Percentiles rank a stretch among this genome's conserved stretches.
Evolutionary conservation across 2,329 filamentous ascomycete species (phyloP).

Genomic region (Fusarium bulbicola): DNA sequence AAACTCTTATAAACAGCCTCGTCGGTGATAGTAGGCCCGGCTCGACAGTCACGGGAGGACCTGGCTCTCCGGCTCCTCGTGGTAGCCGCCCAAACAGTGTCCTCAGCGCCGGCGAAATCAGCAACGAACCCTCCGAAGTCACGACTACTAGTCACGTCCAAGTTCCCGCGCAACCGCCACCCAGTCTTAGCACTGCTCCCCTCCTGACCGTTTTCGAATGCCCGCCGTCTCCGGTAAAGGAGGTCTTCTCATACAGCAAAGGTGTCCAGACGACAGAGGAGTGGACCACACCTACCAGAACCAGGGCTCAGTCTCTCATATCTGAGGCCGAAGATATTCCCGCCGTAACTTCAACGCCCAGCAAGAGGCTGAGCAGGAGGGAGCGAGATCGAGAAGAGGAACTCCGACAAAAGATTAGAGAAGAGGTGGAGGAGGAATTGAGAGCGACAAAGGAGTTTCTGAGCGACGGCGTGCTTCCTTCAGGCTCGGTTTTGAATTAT

Average conservation of each 20-base stretch:
- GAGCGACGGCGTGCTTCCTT: slow-evolving; percentile 52
- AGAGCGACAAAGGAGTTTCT: slow-evolving; percentile 73
- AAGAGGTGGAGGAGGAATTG: slow-evolving; percentile 93
- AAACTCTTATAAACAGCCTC: slow-evolving; percentile 84
- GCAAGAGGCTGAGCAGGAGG: slow-evolving; percentile 80
- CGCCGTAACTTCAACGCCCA: slow-evolving; percentile 66
- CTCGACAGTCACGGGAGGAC: slow-evolving; percentile 70
- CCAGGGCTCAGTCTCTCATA: slow-evolving; percentile 50
- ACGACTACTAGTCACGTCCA: slow-evolving; percentile 58
- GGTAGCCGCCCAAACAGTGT: slow-evolving; percentile 88
- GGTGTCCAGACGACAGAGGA: slow-evolving; percentile 89
- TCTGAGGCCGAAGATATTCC: slow-evolving; percentile 71
- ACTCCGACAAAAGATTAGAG: slow-evolving; percentile 81
- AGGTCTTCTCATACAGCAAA: slow-evolving; percentile 97
- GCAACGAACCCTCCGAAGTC: slow-evolving; percentile 75
- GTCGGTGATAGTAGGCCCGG: slow-evolving; percentile 80
- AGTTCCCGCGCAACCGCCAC: slow-evolving; percentile 56
- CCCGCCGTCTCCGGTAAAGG: slow-evolving; percentile 77
- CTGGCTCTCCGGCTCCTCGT: slow-evolving; percentile 71
- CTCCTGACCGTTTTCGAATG: slow-evolving; percentile 84
- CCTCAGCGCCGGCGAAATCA: slow-evolving; percentile 81
- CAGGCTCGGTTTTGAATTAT: slow-evolving; percentile 62
- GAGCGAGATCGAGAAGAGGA: slow-evolving; percentile 89
- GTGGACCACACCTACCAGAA: slow-evolving; percentile 66
- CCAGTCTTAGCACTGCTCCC: slow-evolving; percentile 78